A percentile compares a stretch with the other conserved stretches of the same genome.
phyloP scores from a whole-genome alignment of 768 basidiomycete genomes.

The Boletales sp. region DNA sequence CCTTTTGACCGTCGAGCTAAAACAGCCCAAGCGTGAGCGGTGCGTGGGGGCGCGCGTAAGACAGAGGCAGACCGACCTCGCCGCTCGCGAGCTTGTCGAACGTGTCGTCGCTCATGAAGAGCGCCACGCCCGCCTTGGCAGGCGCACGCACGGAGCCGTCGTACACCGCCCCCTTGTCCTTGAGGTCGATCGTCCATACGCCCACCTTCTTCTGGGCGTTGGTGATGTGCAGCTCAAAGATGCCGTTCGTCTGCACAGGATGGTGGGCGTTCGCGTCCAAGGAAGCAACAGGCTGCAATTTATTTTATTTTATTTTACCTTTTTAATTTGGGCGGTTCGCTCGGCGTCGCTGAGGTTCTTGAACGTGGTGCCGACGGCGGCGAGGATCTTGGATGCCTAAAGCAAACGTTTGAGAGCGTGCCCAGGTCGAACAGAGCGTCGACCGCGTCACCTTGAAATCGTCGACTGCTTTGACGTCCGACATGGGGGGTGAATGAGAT shows the following conservation, averaged over 20 bases:
- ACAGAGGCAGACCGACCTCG: conserved; percentile 66
- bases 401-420: too few species aligned
- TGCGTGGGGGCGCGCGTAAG: too few species aligned
- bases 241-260: conserved; percentile 78
- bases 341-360: conserved; percentile 41
- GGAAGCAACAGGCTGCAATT: too few species aligned
- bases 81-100: conserved; percentile 68
- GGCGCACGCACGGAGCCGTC: conserved; percentile 49
- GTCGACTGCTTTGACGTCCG: conserved; percentile 58
- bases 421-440: too few species aligned
- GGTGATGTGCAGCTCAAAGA: conserved; percentile 82
- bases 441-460: conserved; percentile 66
- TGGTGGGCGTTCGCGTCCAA: too few species aligned
- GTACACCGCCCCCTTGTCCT: conserved; percentile 75
- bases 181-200: conserved; percentile 91
- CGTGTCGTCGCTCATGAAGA: conserved; percentile 74
- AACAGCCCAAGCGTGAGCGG: too few species aligned
- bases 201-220: conserved; percentile 68
- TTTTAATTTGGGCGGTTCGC: conserved; percentile 68
- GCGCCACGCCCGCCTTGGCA: conserved; percentile 78
- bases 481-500: too few species aligned
- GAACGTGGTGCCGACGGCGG: too few species aligned
- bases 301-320: too few species aligned
- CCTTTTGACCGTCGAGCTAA: conserved; percentile 87
- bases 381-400: too few species aligned